Base-by-base conservation (phyloP, 2,329 filamentous ascomycete genomes). In the Fusarium pseudoanthophilum region DNA sequence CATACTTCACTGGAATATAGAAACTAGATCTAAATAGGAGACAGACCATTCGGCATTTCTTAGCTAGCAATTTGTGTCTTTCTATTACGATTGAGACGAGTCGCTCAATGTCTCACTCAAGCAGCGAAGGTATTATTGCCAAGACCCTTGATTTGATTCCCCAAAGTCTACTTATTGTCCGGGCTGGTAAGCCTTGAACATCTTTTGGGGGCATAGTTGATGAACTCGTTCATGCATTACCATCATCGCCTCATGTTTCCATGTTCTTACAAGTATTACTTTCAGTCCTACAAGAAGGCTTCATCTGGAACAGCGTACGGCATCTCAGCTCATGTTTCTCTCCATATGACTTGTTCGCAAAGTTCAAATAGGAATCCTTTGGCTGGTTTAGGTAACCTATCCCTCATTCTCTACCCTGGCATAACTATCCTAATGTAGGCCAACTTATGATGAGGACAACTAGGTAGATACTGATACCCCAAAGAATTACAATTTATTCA, bases 81-180 rank as follows among this genome's bases (percentile, higher is more conserved):
- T 51, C 7, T 24, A 34, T 5, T 4, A 18, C 14, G 11, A 24
- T 18, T 14, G 11, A 5, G 30, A 34, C 30, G 2, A 2, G 3
- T 24, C 10, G 16, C 30, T 34, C 21, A 51, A 24, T 20, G 1
- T 20, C 30, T 34, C 30, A 24, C 21, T 34, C 30, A 15, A 20
- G 4, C 1, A 20, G 30, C 16, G 4, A 11, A 24, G 2, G 0
- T 15, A 24, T 20, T 3, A 20, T 24, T 24, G 3, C 11, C 4
- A 20, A 18, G n/a, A 20, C 11, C 14, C 4, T 34, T 24, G 5
- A 24, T 2, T 2, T 11, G 7, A 13, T 20, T 24, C 3, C 11
- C 4, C 6, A 14, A 20, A 11, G 4, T 1, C 11, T 18, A 9
- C 7, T 3, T 30, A 13, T 30, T 30, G 28, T 30, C 28, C 9